Conservation (phyloP, 202 grass and related monocot genomes). For the Saccharum hybrid region DNA sequence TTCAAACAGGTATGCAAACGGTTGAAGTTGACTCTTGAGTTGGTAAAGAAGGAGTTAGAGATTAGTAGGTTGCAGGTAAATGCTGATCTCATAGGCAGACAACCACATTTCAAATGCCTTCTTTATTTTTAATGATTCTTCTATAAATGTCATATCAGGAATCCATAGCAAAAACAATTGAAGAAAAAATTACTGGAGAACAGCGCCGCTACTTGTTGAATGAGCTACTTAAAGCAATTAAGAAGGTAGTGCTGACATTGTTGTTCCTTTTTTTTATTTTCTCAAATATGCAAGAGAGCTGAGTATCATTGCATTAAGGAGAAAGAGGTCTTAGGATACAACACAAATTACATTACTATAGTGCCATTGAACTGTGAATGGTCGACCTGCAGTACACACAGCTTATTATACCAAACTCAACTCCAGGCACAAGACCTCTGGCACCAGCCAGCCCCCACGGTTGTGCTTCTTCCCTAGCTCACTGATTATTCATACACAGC, state of each 20-base stretch:
- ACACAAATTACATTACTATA: background rate
- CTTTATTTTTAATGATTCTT: constrained; percentile 33
- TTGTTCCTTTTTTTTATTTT: background rate
- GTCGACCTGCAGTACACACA: background rate
- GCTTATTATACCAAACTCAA: background rate
- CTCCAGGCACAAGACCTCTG: background rate
- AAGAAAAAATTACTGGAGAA: constrained; percentile 95
- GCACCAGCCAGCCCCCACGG: background rate
- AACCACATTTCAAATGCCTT: constrained; percentile 32
- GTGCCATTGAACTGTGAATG: background rate
- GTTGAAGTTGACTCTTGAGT: constrained; percentile 69
- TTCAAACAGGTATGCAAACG: constrained; percentile 65
- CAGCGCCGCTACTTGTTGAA: constrained; percentile 93
- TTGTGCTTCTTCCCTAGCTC: background rate
- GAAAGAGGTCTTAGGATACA: background rate
- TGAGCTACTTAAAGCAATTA: constrained; percentile 96
- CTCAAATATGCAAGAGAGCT: background rate
- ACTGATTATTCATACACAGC: background rate
- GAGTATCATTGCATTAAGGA: background rate
- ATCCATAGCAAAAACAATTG: constrained; percentile 99
- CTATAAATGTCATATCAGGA: constrained; percentile 55
- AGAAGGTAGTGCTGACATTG: constrained; percentile 61
- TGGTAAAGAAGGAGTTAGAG: constrained; percentile 86
- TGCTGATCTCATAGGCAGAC: constrained; percentile 27
- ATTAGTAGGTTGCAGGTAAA: constrained; percentile 85